phyloP scores from a whole-genome alignment of 805 yeast genomes.

The Maudiozyma saulgeensis region DNA sequence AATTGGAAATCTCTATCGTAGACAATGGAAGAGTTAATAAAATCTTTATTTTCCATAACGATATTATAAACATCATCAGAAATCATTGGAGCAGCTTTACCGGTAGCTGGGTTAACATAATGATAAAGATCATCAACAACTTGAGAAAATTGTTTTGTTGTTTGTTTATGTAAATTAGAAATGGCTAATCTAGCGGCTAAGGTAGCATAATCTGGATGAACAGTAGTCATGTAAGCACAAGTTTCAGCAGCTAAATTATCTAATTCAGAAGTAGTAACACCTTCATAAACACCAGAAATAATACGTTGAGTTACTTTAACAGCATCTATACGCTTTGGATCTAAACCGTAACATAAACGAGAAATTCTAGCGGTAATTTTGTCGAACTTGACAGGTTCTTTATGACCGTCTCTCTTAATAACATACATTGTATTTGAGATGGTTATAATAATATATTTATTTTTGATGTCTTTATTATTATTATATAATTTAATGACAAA shows the following conservation, averaged over 20 bases:
- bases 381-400: slow-evolving; percentile 90
- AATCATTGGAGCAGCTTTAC: slow-evolving; percentile 57
- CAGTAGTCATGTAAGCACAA: slow-evolving; percentile 94
- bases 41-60: slow-evolving; percentile 55
- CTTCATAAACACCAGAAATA: slow-evolving; percentile 92
- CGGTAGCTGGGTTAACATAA: slow-evolving; percentile 76
- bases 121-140: slow-evolving; percentile 64
- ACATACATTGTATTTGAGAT: slow-evolving; percentile 57
- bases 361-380: slow-evolving; percentile 93
- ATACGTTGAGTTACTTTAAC: slow-evolving; percentile 93
- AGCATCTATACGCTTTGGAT: slow-evolving; percentile 85
- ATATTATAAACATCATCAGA: slow-evolving; percentile 54
- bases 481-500: background rate
- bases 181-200: slow-evolving; percentile 94
- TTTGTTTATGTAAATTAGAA: slow-evolving; percentile 88
- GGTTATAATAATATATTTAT: background rate
- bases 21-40: slow-evolving; percentile 62
- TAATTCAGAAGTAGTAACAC: slow-evolving; percentile 87
- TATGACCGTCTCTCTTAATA: slow-evolving; percentile 84
- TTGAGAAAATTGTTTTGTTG: slow-evolving; percentile 74
- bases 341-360: slow-evolving; percentile 89
- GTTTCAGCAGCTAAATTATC: slow-evolving; percentile 89
- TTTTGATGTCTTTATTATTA: background rate
- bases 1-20: slow-evolving; percentile 69
- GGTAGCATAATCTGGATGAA: slow-evolving; percentile 95